These are phyloP conservation scores for Colletotrichum brevisporum DNA, from an alignment of 2,329 filamentous ascomycete species.

Conservation along the genomic window DNA sequence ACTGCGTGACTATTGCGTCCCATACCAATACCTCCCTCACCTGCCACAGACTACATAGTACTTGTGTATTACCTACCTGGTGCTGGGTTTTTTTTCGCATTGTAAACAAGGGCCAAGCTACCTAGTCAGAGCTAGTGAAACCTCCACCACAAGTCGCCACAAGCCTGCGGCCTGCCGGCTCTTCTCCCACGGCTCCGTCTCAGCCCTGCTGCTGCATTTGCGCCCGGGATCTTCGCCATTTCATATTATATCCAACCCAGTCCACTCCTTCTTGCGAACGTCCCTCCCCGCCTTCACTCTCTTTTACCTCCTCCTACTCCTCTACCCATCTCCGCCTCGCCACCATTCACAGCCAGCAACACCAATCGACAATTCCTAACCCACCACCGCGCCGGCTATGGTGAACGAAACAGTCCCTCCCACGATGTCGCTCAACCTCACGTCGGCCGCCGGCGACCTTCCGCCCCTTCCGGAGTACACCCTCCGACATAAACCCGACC, in stretches of 20 bases:
- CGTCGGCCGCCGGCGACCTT: slow-evolving; percentile 71
- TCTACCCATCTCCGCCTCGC: not conserved
- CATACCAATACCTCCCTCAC: not conserved
- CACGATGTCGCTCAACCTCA: slow-evolving; percentile 64
- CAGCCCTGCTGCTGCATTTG: slow-evolving; percentile 38
- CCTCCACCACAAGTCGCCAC: slow-evolving; percentile 39
- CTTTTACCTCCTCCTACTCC: not conserved
- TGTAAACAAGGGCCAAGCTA: slow-evolving; percentile 37
- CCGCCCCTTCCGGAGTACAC: slow-evolving; percentile 90
- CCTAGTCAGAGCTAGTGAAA: slow-evolving; percentile 37
- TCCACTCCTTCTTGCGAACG: slow-evolving; percentile 19
- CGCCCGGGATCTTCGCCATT: slow-evolving; percentile 26
- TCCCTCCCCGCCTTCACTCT: slow-evolving; percentile 7
- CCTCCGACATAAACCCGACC: slow-evolving; percentile 76
- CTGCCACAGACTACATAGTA: not conserved
- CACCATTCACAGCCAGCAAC: not conserved
- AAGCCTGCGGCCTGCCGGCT: slow-evolving; percentile 22
- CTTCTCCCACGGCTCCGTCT: slow-evolving; percentile 21
- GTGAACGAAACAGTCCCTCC: slow-evolving; percentile 53
- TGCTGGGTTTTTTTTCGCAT: slow-evolving; percentile 21
- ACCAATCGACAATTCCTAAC: not conserved
- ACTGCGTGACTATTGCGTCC: not conserved
- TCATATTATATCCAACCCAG: slow-evolving; percentile 22
- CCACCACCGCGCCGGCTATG: slow-evolving; percentile 49
- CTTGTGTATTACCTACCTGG: not conserved